Conservation (phyloP, 768 basidiomycete species). For the Tulasnella sp. region DNA sequence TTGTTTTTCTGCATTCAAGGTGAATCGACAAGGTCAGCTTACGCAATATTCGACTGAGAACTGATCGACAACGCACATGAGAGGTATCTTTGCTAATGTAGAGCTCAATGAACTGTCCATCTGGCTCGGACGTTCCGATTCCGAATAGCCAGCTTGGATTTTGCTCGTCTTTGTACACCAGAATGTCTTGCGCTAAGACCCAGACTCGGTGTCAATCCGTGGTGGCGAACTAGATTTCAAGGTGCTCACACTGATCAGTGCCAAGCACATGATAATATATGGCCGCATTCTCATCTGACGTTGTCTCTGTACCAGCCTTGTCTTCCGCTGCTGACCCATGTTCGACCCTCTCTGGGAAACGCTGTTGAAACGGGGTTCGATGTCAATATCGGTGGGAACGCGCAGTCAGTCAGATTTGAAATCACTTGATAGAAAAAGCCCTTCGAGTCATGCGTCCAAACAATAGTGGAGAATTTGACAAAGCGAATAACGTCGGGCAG, state of each 20-base stretch:
- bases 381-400: neutral
- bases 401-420: neutral
- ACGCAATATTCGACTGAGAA: too few species aligned
- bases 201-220: too few species aligned
- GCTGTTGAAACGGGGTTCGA: constrained; percentile 37
- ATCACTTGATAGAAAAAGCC: constrained; percentile 79
- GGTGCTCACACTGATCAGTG: constrained; percentile 58
- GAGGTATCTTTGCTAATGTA: too few species aligned
- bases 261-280: constrained; percentile 72
- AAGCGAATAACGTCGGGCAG: constrained; percentile 65
- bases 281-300: constrained; percentile 63
- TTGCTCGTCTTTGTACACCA: too few species aligned
- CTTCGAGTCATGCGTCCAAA: constrained; percentile 73
- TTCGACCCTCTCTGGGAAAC: constrained; percentile 54
- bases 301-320: constrained; percentile 57
- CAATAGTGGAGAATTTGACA: constrained; percentile 70
- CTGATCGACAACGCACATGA: too few species aligned
- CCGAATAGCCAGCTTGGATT: too few species aligned
- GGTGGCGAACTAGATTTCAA: neutral
- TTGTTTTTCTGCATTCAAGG: constrained; percentile 44
- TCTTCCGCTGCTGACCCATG: constrained; percentile 43
- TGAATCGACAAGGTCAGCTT: too few species aligned
- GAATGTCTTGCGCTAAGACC: too few species aligned
- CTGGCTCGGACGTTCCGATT: too few species aligned
- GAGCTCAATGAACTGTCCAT: too few species aligned